Evolutionary conservation across 2,329 filamentous ascomycete species (phyloP).

Genomic region (Clarireedia monteithiana): DNA sequence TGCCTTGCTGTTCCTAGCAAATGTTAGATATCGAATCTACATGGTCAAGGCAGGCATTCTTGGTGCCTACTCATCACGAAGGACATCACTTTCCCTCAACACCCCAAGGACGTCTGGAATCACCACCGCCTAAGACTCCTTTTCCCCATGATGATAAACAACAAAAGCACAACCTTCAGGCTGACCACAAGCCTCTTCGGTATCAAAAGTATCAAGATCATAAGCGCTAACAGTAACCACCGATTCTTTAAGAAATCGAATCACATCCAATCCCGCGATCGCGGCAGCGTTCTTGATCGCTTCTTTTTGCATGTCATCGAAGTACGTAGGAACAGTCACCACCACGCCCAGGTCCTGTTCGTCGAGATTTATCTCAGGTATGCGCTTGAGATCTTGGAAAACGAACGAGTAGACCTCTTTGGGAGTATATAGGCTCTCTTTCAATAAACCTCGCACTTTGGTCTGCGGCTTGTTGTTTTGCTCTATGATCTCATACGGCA

Average conservation of each 20-base stretch:
- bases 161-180: not conserved
- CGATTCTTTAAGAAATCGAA: constrained; percentile 69
- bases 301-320: constrained; percentile 70
- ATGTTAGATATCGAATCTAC: not conserved
- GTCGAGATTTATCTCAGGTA: constrained; percentile 6
- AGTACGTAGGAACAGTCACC: constrained; percentile 66
- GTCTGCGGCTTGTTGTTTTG: too few species aligned
- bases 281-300: constrained; percentile 66
- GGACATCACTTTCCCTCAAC: not conserved
- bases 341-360: constrained; percentile 31
- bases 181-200: too few species aligned
- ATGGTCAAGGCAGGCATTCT: not conserved
- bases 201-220: constrained; percentile 30
- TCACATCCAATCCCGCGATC: constrained; percentile 62
- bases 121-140: constrained; percentile 9
- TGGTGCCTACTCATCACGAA: constrained; percentile 4
- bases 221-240: constrained; percentile 66
- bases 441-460: not conserved
- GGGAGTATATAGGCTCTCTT: not conserved
- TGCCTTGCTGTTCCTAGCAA: not conserved
- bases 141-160: constrained; percentile 7
- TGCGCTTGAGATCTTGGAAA: constrained; percentile 9
- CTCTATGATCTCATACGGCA: too few species aligned
- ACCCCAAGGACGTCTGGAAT: constrained; percentile 9
- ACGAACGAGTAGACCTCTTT: constrained; percentile 9